Conservation (phyloP, 1,139 yeast species). For the Lodderomyces oxycetoniae region DNA sequence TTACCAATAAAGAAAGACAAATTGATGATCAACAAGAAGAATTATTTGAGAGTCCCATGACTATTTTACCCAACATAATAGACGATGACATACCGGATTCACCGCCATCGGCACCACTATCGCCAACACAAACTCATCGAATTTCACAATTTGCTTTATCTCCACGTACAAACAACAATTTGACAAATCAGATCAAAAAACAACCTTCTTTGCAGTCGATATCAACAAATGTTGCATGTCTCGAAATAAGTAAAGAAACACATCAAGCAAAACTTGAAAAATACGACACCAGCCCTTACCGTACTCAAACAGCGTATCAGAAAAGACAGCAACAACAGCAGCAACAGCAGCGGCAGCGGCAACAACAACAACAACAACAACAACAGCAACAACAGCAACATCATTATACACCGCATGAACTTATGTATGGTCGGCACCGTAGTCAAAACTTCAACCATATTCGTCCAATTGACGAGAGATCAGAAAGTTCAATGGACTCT, state of each 20-base stretch:
- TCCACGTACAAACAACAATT: constrained; percentile 6
- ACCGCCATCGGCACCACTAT: constrained; percentile 44
- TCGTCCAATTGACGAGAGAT: constrained; percentile 16
- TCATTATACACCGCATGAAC: no score
- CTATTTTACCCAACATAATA: constrained; percentile 1
- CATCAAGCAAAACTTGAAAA: constrained; percentile 12
- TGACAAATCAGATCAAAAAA: constrained; percentile 14
- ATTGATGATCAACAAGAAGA: constrained; percentile 5
- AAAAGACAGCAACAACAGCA: not conserved
- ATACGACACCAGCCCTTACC: constrained; percentile 5
- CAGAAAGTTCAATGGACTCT: constrained; percentile 47
- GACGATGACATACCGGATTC: constrained; percentile 35
- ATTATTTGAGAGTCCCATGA: constrained; percentile 1
- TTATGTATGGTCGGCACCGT: not conserved
- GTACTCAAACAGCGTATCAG: not conserved
- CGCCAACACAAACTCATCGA: constrained; percentile 25
- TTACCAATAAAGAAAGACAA: not conserved
- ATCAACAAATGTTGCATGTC: constrained; percentile 30
- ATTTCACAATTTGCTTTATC: constrained; percentile 8
- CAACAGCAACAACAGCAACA: no score
- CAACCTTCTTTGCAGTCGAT: constrained; percentile 24
- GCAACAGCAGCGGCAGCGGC: no score
- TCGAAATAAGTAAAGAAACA: constrained; percentile 24
- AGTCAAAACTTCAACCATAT: not conserved
- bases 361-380: no score